These are phyloP conservation scores for Aspergillus sojae DNA, from an alignment of 2,329 filamentous ascomycete genomes.

Conservation along the genomic window DNA sequence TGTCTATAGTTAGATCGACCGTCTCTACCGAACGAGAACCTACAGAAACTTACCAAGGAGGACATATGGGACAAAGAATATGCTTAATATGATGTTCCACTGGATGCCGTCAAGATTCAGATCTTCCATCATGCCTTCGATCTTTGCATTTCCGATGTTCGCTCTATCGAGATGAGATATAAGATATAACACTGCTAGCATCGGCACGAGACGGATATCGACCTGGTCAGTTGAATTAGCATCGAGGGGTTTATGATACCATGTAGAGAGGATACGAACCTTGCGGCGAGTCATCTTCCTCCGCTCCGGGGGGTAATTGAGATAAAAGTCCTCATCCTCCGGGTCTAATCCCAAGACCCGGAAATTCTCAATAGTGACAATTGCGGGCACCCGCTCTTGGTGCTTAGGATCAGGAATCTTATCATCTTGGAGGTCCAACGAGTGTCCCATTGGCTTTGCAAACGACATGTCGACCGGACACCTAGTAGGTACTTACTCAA, in stretches of 20 bases:
- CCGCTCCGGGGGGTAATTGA: slow-evolving; percentile 26
- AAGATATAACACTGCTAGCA: slow-evolving; percentile 25
- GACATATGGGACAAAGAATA: slow-evolving; percentile 15
- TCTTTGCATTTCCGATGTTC: slow-evolving; percentile 34
- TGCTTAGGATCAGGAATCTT: slow-evolving; percentile 5
- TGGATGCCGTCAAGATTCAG: slow-evolving; percentile 25
- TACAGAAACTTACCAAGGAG: slow-evolving; percentile 12
- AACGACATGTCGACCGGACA: background rate
- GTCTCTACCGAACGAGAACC: background rate
- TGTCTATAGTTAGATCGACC: slow-evolving; percentile 6
- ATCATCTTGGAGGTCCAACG: slow-evolving; percentile 3
- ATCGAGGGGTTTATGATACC: background rate
- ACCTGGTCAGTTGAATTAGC: slow-evolving; percentile 5
- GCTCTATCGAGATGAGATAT: slow-evolving; percentile 31
- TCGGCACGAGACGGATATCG: slow-evolving; percentile 22
- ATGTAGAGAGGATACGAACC: background rate
- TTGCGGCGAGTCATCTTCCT: slow-evolving; percentile 19
- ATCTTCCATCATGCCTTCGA: slow-evolving; percentile 25
- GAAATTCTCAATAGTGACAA: slow-evolving; percentile 31
- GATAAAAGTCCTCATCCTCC: slow-evolving; percentile 36
- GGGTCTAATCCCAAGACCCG: slow-evolving; percentile 29
- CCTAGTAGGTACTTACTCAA: background rate
- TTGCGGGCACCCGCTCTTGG: slow-evolving; percentile 5
- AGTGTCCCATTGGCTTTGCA: background rate
- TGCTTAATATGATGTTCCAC: slow-evolving; percentile 24